phyloP scores from a whole-genome alignment of 257 asterid genomes.

The Solanum gandarillasii region DNA sequence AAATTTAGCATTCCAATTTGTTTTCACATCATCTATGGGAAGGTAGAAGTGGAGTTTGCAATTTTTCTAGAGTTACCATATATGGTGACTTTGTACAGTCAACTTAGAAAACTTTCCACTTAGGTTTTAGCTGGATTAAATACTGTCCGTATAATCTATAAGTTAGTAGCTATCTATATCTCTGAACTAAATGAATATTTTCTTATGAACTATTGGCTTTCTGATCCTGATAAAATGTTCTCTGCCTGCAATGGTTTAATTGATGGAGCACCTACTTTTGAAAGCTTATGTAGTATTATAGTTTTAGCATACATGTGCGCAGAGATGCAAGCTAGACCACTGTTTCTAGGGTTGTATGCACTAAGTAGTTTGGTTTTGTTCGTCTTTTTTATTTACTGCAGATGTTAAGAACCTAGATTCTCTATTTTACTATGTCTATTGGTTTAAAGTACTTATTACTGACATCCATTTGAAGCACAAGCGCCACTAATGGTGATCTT shows the following conservation, averaged over 20 bases:
- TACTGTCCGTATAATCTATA: not conserved
- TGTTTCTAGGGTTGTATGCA: not conserved
- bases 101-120: not conserved
- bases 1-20: not conserved
- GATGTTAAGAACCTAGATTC: not conserved
- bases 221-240: not conserved
- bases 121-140: not conserved
- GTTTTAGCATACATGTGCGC: not conserved
- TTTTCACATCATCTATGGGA: not conserved
- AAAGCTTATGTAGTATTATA: not conserved
- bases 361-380: not conserved
- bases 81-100: not conserved
- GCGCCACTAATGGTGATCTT: conserved; percentile 9
- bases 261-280: not conserved
- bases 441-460: conserved; percentile 4
- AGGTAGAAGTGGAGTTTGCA: not conserved
- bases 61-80: not conserved
- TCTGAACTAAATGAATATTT: not conserved
- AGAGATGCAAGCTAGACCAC: not conserved
- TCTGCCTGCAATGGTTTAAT: not conserved
- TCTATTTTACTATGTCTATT: not conserved
- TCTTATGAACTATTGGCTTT: not conserved
- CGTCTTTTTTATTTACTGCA: not conserved
- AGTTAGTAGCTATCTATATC: not conserved
- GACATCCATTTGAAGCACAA: conserved; percentile 23